Evolutionary conservation across 2,329 filamentous ascomycete genomes (phyloP).

Genomic region (Aureobasidium sp.): DNA sequence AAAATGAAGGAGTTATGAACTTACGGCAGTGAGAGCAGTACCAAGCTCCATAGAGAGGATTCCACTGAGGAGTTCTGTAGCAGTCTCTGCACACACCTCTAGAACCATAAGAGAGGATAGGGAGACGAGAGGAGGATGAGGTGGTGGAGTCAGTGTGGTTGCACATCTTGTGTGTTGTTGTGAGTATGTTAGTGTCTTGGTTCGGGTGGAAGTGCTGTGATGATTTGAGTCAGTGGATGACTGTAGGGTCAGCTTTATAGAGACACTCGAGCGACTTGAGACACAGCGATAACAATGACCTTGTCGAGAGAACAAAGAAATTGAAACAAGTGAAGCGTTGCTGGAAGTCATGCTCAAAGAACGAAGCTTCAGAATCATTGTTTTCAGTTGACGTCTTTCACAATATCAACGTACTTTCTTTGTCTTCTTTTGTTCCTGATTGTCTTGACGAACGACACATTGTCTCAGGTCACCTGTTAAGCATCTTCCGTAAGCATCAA

Average conservation of each 20-base stretch:
- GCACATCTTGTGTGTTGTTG: not conserved
- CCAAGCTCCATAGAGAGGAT: not conserved
- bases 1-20: not conserved
- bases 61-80: not conserved
- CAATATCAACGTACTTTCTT: not conserved
- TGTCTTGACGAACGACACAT: not conserved
- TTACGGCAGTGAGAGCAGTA: not conserved
- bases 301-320: not conserved
- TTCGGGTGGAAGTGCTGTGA: not conserved
- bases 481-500: not conserved
- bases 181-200: not conserved
- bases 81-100: not conserved
- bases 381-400: not conserved
- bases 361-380: not conserved
- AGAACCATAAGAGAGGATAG: not conserved
- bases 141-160: not conserved
- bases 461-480: not conserved
- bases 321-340: not conserved
- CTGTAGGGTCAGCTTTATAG: not conserved
- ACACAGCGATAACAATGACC: not conserved
- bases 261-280: not conserved
- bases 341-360: not conserved
- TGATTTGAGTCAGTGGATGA: not conserved
- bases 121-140: not conserved
- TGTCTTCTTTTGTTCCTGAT: not conserved